Evolutionary conservation across 495 filamentous ascomycete genomes (phyloP).

Genomic region (Podospora comata): DNA sequence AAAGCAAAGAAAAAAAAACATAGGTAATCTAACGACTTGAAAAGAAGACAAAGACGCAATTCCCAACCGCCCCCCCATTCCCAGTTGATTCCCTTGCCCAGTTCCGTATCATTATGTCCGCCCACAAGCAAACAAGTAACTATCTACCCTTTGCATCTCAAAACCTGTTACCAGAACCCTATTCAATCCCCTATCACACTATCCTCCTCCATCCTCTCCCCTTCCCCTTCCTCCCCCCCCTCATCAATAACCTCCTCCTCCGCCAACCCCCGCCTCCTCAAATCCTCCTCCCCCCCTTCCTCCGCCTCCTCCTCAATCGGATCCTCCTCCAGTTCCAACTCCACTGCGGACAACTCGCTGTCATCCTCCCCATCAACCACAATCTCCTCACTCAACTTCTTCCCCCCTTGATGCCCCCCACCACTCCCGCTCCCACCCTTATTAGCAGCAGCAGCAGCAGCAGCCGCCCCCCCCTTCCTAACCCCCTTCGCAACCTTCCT

Average conservation of each 20-base stretch:
- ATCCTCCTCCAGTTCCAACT: slow-evolving; percentile 43
- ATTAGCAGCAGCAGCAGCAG: not conserved
- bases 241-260: slow-evolving; percentile 47
- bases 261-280: slow-evolving; percentile 57
- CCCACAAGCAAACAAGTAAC: not conserved
- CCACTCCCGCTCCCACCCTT: not conserved
- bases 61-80: not conserved
- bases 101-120: not conserved
- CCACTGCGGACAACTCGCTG: slow-evolving; percentile 43
- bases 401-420: not conserved
- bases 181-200: slow-evolving; percentile 67
- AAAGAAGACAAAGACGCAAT: slow-evolving; percentile 1
- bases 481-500: slow-evolving; percentile 45
- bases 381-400: slow-evolving; percentile 45
- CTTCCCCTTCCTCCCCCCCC: slow-evolving; percentile 44
- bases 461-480: not conserved
- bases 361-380: slow-evolving; percentile 51
- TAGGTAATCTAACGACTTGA: not conserved
- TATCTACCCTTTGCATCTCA: too few relatives aligned
- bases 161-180: not conserved
- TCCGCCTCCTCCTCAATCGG: not conserved
- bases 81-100: not conserved
- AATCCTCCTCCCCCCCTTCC: slow-evolving; percentile 55
- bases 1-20: slow-evolving; percentile 8
- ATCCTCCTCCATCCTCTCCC: slow-evolving; percentile 50